Conservation (phyloP, 345 rosid genomes). For the Syzygium jambos region DNA sequence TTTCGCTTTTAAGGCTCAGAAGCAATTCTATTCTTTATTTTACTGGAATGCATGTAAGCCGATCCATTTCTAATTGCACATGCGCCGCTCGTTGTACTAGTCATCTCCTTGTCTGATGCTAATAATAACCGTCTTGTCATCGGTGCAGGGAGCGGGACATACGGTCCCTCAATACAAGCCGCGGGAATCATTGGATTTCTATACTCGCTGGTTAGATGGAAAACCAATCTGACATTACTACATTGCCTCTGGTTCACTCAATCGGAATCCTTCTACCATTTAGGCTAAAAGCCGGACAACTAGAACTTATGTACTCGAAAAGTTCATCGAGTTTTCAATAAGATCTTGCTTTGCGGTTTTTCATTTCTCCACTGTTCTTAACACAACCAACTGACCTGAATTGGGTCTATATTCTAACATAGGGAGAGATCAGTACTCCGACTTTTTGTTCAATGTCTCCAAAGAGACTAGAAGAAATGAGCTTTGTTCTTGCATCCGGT, state of each 20-base stretch:
- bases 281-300: neutral
- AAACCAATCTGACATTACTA: conserved; percentile 2
- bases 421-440: neutral
- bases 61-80: neutral
- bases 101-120: neutral
- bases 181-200: conserved; percentile 34
- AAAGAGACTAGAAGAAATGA: neutral
- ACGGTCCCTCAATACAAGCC: conserved; percentile 60
- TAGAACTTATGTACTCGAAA: neutral
- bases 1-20: neutral
- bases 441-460: neutral
- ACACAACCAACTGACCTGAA: neutral
- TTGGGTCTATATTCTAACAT: neutral
- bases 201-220: conserved; percentile 29
- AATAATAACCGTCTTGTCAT: neutral
- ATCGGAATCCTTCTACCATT: neutral
- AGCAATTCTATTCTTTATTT: neutral
- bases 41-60: neutral
- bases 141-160: conserved; percentile 54
- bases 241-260: neutral
- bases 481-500: neutral
- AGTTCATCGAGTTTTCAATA: neutral
- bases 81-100: neutral
- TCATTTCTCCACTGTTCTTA: neutral
- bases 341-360: neutral